Conservation (phyloP, 208 protist species). For the Blastocrithidia nonstop region DNA sequence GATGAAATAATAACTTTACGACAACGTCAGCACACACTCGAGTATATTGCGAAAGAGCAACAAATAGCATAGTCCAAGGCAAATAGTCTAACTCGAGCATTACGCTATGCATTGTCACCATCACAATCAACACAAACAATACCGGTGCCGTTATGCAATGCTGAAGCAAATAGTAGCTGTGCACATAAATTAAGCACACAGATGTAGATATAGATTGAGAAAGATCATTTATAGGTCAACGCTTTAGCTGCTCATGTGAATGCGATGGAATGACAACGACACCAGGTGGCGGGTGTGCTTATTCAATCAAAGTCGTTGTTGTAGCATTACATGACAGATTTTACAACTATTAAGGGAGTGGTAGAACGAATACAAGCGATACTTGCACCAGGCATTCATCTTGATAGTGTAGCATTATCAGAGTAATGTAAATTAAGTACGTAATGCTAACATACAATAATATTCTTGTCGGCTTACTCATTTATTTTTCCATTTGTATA, state of each 20-base stretch:
- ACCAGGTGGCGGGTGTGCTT: constrained; percentile 13
- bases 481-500: no score
- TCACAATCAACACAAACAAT: constrained; percentile 6
- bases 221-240: constrained; percentile 17
- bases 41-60: constrained; percentile 31
- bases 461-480: no score
- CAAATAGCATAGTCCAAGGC: constrained; percentile 18
- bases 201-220: constrained; percentile 11
- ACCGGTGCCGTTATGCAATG: constrained; percentile 3
- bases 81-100: constrained; percentile 13
- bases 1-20: constrained; percentile 9
- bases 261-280: constrained; percentile 18
- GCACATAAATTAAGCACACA: constrained; percentile 5
- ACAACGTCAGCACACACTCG: constrained; percentile 17
- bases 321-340: constrained; percentile 7
- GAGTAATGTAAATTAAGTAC: no score
- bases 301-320: neutral
- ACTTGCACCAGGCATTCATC: constrained; percentile 9
- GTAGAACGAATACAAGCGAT: constrained; percentile 8
- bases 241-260: constrained; percentile 22
- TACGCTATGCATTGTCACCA: constrained; percentile 4
- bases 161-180: constrained; percentile 6
- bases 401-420: constrained; percentile 12
- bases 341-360: constrained; percentile 1
- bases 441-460: no score